These are phyloP conservation scores for Russula virescens DNA, from an alignment of 768 basidiomycete species.

Conservation along the genomic window DNA sequence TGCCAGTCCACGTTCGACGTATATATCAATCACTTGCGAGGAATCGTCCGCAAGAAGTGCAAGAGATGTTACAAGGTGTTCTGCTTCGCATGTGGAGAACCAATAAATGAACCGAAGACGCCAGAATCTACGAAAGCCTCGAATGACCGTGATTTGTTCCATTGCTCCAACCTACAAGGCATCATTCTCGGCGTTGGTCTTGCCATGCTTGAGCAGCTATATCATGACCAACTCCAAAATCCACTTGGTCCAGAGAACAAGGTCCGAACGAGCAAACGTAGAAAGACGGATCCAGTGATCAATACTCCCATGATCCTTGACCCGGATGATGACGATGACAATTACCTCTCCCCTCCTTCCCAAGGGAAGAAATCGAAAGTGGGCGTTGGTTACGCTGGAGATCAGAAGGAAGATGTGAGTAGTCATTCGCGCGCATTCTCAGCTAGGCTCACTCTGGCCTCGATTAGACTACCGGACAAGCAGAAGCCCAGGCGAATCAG, in stretches of 20 bases:
- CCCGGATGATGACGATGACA: constrained; percentile 50
- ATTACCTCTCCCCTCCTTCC: constrained; percentile 38
- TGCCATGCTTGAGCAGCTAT: constrained; percentile 74
- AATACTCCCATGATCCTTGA: constrained; percentile 30
- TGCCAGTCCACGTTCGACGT: constrained; percentile 64
- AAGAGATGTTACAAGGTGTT: constrained; percentile 30
- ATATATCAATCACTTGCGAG: constrained; percentile 61
- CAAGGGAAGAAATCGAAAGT: constrained; percentile 64
- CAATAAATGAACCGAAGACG: constrained; percentile 27
- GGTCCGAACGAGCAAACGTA: constrained; percentile 30
- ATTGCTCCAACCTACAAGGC: constrained; percentile 87
- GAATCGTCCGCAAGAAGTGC: constrained; percentile 56
- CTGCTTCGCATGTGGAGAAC: constrained; percentile 48
- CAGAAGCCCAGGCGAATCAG: constrained; percentile 73
- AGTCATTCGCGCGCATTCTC: background rate
- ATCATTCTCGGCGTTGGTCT: constrained; percentile 88
- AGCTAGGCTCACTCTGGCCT: constrained; percentile 2
- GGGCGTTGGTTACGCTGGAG: constrained; percentile 86
- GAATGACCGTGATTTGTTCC: constrained; percentile 62
- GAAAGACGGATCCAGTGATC: constrained; percentile 39
- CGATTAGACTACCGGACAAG: constrained; percentile 67
- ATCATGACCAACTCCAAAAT: constrained; percentile 47
- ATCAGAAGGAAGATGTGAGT: constrained; percentile 78
- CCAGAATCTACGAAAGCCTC: constrained; percentile 31
- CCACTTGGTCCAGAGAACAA: constrained; percentile 25